Percentiles rank a stretch among this genome's conserved stretches.
These are phyloP conservation scores for Gymnopus androsaceus DNA, from an alignment of 1,284 basidiomycete genomes.

Conservation along the genomic window DNA sequence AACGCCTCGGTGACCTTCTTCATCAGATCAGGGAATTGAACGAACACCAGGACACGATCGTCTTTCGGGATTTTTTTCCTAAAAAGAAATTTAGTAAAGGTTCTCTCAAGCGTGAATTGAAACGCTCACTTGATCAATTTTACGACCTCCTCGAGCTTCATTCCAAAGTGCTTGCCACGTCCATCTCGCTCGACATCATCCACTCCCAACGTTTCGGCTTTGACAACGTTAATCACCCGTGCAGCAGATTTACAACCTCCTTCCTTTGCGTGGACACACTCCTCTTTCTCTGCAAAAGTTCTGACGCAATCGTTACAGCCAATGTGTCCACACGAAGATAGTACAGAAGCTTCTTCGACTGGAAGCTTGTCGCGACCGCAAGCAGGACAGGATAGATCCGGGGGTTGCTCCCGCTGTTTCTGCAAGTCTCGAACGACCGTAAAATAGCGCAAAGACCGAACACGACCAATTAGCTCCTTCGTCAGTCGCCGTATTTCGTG, in stretches of 20 bases:
- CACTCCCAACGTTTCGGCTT: constrained; percentile 78
- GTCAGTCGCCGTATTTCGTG: constrained; percentile 82
- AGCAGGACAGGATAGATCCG: constrained; percentile 60
- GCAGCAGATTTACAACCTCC: constrained; percentile 75
- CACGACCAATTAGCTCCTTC: constrained; percentile 86
- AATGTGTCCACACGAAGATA: constrained; percentile 89
- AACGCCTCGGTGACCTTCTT: constrained; percentile 88
- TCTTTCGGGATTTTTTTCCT: constrained; percentile 71
- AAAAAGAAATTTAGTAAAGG: constrained; percentile 17
- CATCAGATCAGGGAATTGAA: constrained; percentile 92
- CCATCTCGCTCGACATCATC: constrained; percentile 77
- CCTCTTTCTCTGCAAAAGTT: constrained; percentile 72
- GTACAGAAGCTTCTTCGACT: constrained; percentile 73
- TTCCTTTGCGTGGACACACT: constrained; percentile 73
- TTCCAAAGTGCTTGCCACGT: constrained; percentile 80
- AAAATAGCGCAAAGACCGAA: constrained; percentile 89
- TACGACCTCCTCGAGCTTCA: constrained; percentile 86
- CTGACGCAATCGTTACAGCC: constrained; percentile 79
- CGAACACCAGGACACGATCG: constrained; percentile 88
- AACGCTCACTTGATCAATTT: constrained; percentile 74
- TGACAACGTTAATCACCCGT: constrained; percentile 78
- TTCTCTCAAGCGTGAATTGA: neutral
- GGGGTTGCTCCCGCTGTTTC: constrained; percentile 61
- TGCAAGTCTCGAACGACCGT: constrained; percentile 88
- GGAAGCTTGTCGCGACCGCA: constrained; percentile 61